Conservation (phyloP, 345 rosid genomes). For the Rhodamnia argentea region DNA sequence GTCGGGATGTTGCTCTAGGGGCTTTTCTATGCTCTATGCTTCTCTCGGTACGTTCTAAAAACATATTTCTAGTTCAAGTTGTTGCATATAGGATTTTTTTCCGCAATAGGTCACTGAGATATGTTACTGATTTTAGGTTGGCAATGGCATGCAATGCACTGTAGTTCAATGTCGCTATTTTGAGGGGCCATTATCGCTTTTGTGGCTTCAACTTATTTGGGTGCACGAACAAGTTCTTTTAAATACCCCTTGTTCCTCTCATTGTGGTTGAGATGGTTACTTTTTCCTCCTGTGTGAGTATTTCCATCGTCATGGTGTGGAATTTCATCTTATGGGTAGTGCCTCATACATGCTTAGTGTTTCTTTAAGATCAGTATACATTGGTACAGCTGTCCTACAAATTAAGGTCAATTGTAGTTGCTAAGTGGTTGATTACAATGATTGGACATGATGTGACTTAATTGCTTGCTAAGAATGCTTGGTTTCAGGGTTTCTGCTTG, state of each 20-base stretch:
- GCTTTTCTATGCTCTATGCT: constrained; percentile 81
- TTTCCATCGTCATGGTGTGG: neutral
- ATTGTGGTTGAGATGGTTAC: neutral
- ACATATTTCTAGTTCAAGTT: neutral
- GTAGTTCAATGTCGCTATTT: neutral
- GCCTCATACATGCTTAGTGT: neutral
- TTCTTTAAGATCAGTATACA: neutral
- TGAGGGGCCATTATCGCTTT: neutral
- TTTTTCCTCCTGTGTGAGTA: neutral
- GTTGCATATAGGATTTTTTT: neutral
- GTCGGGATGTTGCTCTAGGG: constrained; percentile 78
- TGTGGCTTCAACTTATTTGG: neutral
- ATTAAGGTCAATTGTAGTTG: neutral
- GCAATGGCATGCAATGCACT: neutral
- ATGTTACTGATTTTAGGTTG: neutral
- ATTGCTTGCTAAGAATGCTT: neutral
- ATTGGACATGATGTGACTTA: neutral
- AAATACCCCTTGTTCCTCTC: neutral
- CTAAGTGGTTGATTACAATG: neutral
- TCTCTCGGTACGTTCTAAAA: constrained; percentile 44
- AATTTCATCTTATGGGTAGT: neutral
- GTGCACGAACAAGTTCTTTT: neutral
- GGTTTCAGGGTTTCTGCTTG: neutral
- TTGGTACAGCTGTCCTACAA: neutral
- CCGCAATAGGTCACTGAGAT: neutral